Conservation (phyloP, 1,284 basidiomycete species). For the Leucoagaricus sp. region DNA sequence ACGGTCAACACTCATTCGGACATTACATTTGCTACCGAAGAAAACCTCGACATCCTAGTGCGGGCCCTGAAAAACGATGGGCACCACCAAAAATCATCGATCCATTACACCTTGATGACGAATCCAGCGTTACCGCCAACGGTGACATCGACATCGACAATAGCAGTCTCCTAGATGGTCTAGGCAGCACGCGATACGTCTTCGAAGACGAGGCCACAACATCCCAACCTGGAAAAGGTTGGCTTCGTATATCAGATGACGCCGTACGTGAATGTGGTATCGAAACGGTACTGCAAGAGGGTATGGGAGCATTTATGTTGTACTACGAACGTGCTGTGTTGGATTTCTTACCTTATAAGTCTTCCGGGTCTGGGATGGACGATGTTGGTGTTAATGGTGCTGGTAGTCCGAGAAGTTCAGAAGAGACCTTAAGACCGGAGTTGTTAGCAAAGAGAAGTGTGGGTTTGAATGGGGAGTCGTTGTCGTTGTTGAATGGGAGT, state of each 20-base stretch:
- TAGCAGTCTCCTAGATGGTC: neutral
- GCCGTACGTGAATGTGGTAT: conserved; percentile 78
- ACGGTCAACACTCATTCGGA: conserved; percentile 86
- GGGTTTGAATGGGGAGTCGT: no score
- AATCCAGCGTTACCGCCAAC: conserved; percentile 12
- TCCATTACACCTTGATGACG: conserved; percentile 38
- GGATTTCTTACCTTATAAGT: conserved; percentile 26
- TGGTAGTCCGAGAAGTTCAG: conserved; percentile 32
- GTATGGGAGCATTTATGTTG: conserved; percentile 81
- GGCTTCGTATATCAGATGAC: conserved; percentile 88
- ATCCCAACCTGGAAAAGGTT: conserved; percentile 55
- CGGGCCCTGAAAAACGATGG: conserved; percentile 30
- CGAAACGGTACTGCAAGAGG: conserved; percentile 73
- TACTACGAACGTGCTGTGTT: conserved; percentile 77
- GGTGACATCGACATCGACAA: conserved; percentile 14
- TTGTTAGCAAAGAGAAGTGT: conserved; percentile 38
- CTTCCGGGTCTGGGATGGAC: conserved; percentile 1
- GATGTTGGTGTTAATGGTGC: conserved; percentile 13
- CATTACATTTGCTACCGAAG: conserved; percentile 92
- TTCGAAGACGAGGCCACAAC: conserved; percentile 32
- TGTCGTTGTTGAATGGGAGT: no score
- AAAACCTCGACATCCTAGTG: conserved; percentile 52
- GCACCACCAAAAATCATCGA: conserved; percentile 51
- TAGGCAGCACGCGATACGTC: conserved; percentile 31
- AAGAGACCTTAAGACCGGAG: conserved; percentile 65